phyloP scores from a whole-genome alignment of 2,329 filamentous ascomycete genomes.

The Pyrenophora tritici-repentis region DNA sequence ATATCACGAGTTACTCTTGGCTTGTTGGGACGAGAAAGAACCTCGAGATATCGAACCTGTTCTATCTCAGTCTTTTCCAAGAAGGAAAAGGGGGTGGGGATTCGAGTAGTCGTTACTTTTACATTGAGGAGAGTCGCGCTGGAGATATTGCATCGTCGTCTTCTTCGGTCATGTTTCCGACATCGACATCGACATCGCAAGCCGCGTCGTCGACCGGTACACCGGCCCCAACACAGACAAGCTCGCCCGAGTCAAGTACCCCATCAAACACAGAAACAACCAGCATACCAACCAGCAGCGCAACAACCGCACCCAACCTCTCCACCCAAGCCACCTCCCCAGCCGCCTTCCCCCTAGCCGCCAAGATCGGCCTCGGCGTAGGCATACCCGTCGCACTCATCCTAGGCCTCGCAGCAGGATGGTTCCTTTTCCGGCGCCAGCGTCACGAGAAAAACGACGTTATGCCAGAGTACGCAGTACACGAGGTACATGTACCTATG shows the following conservation, averaged over 20 bases:
- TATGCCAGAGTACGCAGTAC: neutral
- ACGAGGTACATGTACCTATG: neutral
- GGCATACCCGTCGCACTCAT: neutral
- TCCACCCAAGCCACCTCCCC: neutral
- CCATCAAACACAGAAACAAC: neutral
- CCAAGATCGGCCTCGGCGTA: neutral
- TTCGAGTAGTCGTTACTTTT: constrained; percentile 8
- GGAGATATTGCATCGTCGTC: neutral
- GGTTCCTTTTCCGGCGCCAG: constrained; percentile 1
- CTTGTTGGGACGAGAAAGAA: constrained; percentile 9
- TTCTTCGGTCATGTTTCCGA: neutral
- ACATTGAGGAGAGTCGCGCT: neutral
- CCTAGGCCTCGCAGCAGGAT: neutral
- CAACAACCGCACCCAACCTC: neutral
- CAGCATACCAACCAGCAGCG: neutral
- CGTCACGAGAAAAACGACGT: neutral
- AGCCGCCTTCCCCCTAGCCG: neutral
- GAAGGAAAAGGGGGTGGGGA: constrained; percentile 1
- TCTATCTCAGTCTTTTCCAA: constrained; percentile 11
- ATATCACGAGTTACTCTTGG: constrained; percentile 6
- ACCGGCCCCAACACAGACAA: neutral
- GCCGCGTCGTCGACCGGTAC: neutral
- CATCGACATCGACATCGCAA: neutral
- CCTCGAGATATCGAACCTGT: constrained; percentile 10
- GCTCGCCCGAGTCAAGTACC: neutral